A percentile compares a stretch with the other conserved stretches of the same genome.
phyloP scores from a whole-genome alignment of 148 eudicot genomes.

The Rhododendron simsii region DNA sequence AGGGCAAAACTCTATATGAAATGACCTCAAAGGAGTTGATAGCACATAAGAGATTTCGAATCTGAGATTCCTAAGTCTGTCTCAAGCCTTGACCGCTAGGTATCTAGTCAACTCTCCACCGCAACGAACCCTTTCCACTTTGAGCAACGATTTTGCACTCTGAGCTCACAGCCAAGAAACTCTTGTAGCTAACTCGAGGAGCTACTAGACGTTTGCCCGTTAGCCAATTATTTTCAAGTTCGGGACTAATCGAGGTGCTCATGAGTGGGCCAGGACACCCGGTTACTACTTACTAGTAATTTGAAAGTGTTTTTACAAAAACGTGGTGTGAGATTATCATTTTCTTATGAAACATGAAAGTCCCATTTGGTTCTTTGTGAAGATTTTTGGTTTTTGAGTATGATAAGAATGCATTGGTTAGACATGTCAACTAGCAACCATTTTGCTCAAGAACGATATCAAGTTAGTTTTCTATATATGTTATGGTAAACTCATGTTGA shows the following conservation, averaged over 20 bases:
- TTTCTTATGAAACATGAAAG: background rate
- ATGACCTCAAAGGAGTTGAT: background rate
- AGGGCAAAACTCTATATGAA: too few species aligned
- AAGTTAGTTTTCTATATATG: background rate
- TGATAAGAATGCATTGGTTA: background rate
- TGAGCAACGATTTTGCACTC: background rate
- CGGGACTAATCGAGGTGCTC: background rate
- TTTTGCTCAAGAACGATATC: background rate
- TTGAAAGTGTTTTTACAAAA: background rate
- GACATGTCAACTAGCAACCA: background rate
- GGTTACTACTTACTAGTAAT: too few species aligned
- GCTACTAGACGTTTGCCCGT: background rate
- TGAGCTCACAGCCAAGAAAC: background rate
- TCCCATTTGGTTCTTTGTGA: background rate
- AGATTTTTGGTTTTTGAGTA: background rate
- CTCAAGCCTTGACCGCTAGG: background rate
- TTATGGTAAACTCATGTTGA: background rate
- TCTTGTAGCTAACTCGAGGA: background rate
- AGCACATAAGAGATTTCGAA: too few species aligned
- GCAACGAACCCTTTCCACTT: background rate
- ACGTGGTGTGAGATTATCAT: too few species aligned
- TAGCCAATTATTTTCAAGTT: background rate
- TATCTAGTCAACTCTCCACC: background rate
- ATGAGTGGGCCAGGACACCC: background rate
- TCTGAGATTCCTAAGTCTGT: background rate